These are phyloP conservation scores for Crithidia bombi DNA, from an alignment of 208 protist genomes.

Conservation along the genomic window DNA sequence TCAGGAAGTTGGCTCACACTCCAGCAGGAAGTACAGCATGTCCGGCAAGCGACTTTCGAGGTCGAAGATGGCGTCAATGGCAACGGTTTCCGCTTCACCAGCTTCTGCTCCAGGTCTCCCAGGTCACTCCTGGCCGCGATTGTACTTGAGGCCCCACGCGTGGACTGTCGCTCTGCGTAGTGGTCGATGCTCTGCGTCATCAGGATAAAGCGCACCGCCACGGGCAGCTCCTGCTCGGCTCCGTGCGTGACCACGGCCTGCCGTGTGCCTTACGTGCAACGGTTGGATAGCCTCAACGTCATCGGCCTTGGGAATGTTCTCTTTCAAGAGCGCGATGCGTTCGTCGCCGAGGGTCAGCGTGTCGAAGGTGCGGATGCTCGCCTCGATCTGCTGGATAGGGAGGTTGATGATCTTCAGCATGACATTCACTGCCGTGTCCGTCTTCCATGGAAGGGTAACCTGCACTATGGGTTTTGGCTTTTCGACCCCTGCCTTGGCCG, in stretches of 20 bases:
- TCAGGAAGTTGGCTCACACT: constrained; percentile 82
- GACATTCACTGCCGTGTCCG: constrained; percentile 79
- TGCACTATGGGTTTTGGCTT: constrained; percentile 6
- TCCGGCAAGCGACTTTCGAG: constrained; percentile 57
- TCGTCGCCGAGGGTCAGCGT: constrained; percentile 77
- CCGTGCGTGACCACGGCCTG: constrained; percentile 37
- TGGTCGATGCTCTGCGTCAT: constrained; percentile 76
- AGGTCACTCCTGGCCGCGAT: constrained; percentile 49
- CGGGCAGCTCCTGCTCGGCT: constrained; percentile 55
- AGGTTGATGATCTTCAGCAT: constrained; percentile 80
- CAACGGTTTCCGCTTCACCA: constrained; percentile 40
- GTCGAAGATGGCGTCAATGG: constrained; percentile 48
- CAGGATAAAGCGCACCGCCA: constrained; percentile 71
- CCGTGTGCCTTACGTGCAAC: constrained; percentile 47
- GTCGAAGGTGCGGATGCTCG: constrained; percentile 75
- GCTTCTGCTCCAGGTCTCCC: constrained; percentile 63
- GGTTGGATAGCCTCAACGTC: constrained; percentile 61
- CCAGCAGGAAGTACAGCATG: constrained; percentile 62
- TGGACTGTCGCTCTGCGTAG: constrained; percentile 72
- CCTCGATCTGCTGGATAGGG: constrained; percentile 76
- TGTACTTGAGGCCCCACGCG: constrained; percentile 74
- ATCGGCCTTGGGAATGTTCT: constrained; percentile 70
- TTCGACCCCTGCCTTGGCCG: constrained; percentile 25
- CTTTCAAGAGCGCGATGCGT: constrained; percentile 55
- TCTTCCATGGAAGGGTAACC: constrained; percentile 51